Percentiles rank a stretch among this genome's conserved stretches.
Conservation (phyloP, 2,329 filamentous ascomycete genomes). For the Thielaviopsis populi region DNA sequence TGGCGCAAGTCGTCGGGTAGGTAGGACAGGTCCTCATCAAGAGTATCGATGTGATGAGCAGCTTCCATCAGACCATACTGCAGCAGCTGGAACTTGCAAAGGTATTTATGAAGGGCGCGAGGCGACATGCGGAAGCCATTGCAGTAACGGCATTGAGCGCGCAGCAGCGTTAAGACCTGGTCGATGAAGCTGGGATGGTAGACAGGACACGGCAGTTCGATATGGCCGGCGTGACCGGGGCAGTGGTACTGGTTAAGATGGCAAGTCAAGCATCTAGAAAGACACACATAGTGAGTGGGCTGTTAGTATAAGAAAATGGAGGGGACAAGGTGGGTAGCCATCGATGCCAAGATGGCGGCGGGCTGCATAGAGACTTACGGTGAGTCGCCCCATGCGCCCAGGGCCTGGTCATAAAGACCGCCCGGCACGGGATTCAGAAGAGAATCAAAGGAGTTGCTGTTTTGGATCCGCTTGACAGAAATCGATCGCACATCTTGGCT, state of each 20-base stretch:
- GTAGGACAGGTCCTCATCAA: constrained; percentile 33
- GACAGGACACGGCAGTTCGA: constrained; percentile 81
- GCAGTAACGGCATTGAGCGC: constrained; percentile 83
- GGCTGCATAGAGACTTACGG: constrained; percentile 36
- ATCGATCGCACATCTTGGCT: constrained; percentile 70
- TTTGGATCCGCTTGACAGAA: constrained; percentile 88
- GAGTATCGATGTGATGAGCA: constrained; percentile 41
- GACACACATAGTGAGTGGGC: not conserved
- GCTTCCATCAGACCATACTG: constrained; percentile 70
- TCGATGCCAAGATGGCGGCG: not conserved
- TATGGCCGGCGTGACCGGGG: constrained; percentile 87
- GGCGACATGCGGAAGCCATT: constrained; percentile 69
- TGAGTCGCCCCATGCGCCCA: constrained; percentile 79
- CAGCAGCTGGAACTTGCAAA: constrained; percentile 72
- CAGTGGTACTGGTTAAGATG: constrained; percentile 68
- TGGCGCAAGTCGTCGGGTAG: constrained; percentile 25
- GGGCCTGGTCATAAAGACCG: constrained; percentile 79
- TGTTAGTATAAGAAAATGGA: constrained; percentile 10
- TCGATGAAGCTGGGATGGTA: constrained; percentile 98
- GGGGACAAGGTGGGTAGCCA: not conserved
- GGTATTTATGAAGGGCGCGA: constrained; percentile 59
- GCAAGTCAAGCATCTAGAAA: constrained; percentile 72
- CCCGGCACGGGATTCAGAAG: constrained; percentile 78
- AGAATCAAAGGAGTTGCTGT: constrained; percentile 85
- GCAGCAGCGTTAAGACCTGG: constrained; percentile 69